A percentile compares a stretch with the other conserved stretches of the same genome.
These are phyloP conservation scores for Fraxinus pennsylvanica DNA, from an alignment of 257 asterid species.

Conservation along the genomic window DNA sequence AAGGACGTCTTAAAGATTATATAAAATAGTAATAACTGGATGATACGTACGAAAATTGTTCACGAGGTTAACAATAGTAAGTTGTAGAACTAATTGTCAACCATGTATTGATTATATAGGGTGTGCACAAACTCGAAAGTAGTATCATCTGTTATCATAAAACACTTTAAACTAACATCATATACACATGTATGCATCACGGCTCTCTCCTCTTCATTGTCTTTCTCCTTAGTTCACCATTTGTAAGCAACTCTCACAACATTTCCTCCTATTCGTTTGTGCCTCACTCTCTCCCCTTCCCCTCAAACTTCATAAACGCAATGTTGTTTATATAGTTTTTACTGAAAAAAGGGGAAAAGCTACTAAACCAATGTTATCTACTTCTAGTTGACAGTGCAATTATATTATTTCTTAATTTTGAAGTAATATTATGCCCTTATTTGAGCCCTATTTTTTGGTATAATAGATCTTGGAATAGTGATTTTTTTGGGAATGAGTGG, in stretches of 20 bases:
- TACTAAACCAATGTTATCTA: background rate
- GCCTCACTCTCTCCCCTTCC: background rate
- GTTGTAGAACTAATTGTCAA: background rate
- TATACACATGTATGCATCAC: background rate
- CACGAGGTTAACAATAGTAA: background rate
- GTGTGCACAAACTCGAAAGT: background rate
- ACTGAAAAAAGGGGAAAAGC: background rate
- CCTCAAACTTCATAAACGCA: background rate
- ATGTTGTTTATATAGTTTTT: background rate
- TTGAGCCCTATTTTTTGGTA: too few species aligned
- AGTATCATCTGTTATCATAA: background rate
- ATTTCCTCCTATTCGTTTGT: background rate
- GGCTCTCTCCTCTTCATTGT: background rate
- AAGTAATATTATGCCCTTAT: too few species aligned
- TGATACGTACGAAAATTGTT: background rate
- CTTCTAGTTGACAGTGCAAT: background rate
- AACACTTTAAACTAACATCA: background rate
- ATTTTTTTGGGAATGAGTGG: too few species aligned
- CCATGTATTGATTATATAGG: background rate
- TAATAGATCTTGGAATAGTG: too few species aligned
- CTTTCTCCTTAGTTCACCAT: background rate
- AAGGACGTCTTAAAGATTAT: background rate
- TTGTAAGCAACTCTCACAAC: background rate
- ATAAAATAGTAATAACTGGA: too few species aligned
- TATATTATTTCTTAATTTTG: background rate